Evolutionary conservation across 176 grass and related monocot genomes (phyloP).

Genomic region (Rhipidocladum racemiflorum): DNA sequence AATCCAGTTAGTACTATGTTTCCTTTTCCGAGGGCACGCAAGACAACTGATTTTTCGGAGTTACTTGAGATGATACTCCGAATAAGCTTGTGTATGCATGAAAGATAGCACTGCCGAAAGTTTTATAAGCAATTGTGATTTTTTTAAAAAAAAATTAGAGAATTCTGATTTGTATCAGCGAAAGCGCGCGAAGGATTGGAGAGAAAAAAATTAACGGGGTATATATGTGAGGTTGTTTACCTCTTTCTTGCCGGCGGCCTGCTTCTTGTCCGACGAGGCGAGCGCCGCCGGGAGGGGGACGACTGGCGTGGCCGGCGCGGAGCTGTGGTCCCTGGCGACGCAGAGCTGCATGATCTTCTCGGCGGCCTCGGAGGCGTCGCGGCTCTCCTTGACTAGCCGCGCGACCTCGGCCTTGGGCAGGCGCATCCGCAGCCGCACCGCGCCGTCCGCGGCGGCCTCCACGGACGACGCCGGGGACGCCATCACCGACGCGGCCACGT

Average conservation of each 20-base stretch:
- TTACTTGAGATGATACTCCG: not conserved
- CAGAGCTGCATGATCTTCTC: constrained; percentile 84
- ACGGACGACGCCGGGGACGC: constrained; percentile 5
- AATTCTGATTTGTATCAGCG: not conserved
- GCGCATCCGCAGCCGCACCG: constrained; percentile 51
- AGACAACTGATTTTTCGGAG: not conserved
- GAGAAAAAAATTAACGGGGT: not conserved
- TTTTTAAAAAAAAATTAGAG: no score
- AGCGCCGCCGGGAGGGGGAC: not conserved
- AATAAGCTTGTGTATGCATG: not conserved
- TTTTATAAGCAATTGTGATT: no score
- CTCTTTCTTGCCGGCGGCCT: constrained; percentile 51
- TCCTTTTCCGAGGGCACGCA: not conserved
- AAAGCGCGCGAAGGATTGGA: constrained; percentile 21
- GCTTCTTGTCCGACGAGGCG: not conserved
- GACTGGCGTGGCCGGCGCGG: constrained; percentile 26
- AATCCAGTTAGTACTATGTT: not conserved
- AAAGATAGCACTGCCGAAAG: not conserved
- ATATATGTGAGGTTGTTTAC: constrained; percentile 11
- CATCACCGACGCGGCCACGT: constrained; percentile 26
- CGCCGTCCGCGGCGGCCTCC: constrained; percentile 34
- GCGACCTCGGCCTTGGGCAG: constrained; percentile 70
- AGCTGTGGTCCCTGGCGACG: constrained; percentile 35
- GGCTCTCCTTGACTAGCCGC: constrained; percentile 65
- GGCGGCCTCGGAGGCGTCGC: constrained; percentile 57